Evolutionary conservation across 139 green algal species (phyloP).

Genomic region (Desmodesmus armatus): DNA sequence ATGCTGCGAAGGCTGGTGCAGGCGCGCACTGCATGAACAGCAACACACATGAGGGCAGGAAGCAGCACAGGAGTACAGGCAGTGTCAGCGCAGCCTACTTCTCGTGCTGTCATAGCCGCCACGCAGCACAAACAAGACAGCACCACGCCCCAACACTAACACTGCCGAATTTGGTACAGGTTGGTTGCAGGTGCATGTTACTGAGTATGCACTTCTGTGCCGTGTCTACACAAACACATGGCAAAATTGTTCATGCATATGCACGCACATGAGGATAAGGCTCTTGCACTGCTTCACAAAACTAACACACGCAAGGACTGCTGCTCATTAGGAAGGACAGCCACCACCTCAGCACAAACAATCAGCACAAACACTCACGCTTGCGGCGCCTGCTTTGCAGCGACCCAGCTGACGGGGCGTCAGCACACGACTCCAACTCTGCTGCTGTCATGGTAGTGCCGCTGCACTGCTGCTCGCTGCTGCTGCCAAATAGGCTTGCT

Average conservation of each 20-base stretch:
- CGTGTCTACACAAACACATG: too few species aligned
- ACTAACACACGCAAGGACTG: background rate
- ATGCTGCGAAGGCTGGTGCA: too few species aligned
- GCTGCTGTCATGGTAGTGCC: background rate
- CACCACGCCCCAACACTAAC: background rate
- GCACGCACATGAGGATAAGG: background rate
- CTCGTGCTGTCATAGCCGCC: background rate
- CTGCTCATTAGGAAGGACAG: too few species aligned
- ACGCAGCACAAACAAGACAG: background rate
- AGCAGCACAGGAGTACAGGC: background rate
- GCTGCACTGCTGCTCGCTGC: slow-evolving; percentile 3
- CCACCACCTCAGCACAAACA: background rate
- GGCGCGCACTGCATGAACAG: background rate
- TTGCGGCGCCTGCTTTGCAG: background rate
- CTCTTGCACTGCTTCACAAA: background rate
- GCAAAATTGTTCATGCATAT: background rate
- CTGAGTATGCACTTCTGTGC: too few species aligned
- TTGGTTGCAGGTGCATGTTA: background rate
- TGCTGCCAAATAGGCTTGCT: slow-evolving; percentile 5
- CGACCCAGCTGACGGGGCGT: background rate
- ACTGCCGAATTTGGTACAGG: background rate
- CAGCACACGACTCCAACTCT: slow-evolving; percentile 16
- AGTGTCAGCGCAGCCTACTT: background rate
- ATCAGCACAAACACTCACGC: background rate
- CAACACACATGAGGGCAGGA: background rate